Evolutionary conservation across 345 rosid genomes (phyloP).

Genomic region (Pistacia atlantica): DNA sequence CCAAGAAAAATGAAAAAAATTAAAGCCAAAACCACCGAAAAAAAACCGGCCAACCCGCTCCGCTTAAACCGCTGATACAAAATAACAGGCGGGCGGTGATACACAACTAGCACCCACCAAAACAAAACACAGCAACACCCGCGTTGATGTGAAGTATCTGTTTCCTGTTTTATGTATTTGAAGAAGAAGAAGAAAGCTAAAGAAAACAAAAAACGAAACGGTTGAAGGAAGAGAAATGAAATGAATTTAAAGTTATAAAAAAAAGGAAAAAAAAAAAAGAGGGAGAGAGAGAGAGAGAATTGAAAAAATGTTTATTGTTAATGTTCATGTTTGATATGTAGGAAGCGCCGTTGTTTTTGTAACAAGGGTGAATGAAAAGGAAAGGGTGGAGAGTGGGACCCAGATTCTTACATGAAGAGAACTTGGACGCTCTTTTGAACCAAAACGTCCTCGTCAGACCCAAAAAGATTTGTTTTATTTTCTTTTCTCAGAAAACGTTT

Average conservation of each 20-base stretch:
- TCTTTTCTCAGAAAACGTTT: slow-evolving; percentile 7
- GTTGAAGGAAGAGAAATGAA: no score
- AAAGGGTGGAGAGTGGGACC: slow-evolving; percentile 35
- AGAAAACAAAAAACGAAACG: no score
- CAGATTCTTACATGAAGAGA: slow-evolving; percentile 49
- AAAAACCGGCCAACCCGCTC: slow-evolving; percentile 15
- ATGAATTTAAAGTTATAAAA: no score
- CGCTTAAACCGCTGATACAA: slow-evolving; percentile 14
- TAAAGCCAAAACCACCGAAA: no score
- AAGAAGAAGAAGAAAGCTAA: background rate
- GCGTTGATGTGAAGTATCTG: background rate
- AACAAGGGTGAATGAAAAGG: slow-evolving; percentile 15
- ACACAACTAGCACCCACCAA: background rate
- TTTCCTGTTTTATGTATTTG: background rate
- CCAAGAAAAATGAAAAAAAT: slow-evolving; percentile 6
- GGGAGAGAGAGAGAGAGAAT: slow-evolving; percentile 9
- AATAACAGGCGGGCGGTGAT: slow-evolving; percentile 3
- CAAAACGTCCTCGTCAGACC: slow-evolving; percentile 46
- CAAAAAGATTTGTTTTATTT: slow-evolving; percentile 33
- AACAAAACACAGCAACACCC: no score
- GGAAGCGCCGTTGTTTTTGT: slow-evolving; percentile 50
- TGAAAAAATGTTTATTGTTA: background rate
- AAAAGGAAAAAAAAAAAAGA: no score
- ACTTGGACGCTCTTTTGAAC: slow-evolving; percentile 61
- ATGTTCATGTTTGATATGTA: background rate